Evolutionary conservation across 2,329 filamentous ascomycete genomes (phyloP), one percentile per base, ranked within the genome.

Genomic region (Ophiostoma novo-ulmi): DNA sequence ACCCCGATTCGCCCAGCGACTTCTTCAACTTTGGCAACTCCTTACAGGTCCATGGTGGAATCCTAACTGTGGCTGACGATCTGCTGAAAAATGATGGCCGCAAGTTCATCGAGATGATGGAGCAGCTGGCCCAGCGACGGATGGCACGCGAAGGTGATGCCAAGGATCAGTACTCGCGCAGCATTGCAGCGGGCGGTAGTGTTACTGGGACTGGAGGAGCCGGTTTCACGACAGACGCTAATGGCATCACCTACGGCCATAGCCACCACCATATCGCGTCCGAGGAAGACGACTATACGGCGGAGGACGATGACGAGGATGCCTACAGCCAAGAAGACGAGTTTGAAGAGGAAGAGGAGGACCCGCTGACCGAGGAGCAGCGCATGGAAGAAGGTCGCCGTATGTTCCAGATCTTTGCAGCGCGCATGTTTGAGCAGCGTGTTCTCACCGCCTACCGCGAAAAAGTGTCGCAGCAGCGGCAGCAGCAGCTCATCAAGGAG

Each of bases 81-180:
- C 85, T 99, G 75, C 87, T 99, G 74, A 98, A 98, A 81, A 99
- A 99, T 81, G 95, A 99, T 80, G 95, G 95, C 77, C 97, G 97
- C 81, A 97, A 97, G 78, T 99, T 99, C 82, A 99, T 99, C 81
- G 95, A 99, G 80, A 99, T 99, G 95, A 99, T 99, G 95, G 95
- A 99, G 80, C 94, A 98, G 82, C 87, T 99, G 76, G 95, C 95
- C 52, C 95, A 99, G 82, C 92, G 94, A 76, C 89, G 95, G 76
- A 97, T 99, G 94, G 92, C 94, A 78, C 90, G 95, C 75, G 94
- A 98, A 82, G 94, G 95, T 81, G 93, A 97, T 78, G 92, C 92
- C 68, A 89, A 89, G 73, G 84, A 87, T 75, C 84, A 87, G 75
- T 84, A 89, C 77, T 84, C 89, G 85, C 87, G 73, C 7, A 39